phyloP scores from a whole-genome alignment of 768 basidiomycete species.

The Boletus sp. region DNA sequence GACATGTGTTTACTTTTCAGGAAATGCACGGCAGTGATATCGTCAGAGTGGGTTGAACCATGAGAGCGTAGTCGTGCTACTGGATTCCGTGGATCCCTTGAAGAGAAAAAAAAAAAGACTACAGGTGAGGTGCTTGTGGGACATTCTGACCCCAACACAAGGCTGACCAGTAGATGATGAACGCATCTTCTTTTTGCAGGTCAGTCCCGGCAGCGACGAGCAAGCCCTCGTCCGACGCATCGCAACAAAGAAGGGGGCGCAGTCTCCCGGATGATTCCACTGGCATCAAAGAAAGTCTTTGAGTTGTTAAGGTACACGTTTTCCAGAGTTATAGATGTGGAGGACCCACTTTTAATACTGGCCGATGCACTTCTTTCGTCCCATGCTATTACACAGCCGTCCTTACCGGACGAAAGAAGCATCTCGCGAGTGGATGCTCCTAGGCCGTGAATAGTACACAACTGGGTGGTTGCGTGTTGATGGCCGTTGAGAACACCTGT shows the following conservation, averaged over 20 bases:
- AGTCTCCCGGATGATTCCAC: constrained; percentile 47
- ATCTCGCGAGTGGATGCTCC: constrained; percentile 40
- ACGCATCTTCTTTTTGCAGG: constrained; percentile 74
- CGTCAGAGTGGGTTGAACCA: constrained; percentile 87
- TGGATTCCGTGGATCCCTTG: constrained; percentile 84
- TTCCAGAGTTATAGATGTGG: neutral
- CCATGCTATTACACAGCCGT: constrained; percentile 73
- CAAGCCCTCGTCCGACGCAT: constrained; percentile 64
- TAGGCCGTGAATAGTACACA: constrained; percentile 44
- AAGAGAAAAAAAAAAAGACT: neutral
- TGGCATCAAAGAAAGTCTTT: constrained; percentile 31
- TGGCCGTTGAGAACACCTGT: constrained; percentile 56
- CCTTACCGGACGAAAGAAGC: constrained; percentile 65
- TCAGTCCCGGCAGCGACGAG: constrained; percentile 83
- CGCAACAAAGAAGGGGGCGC: constrained; percentile 58
- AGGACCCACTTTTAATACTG: constrained; percentile 57
- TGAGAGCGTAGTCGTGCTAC: constrained; percentile 69
- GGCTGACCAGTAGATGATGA: constrained; percentile 77
- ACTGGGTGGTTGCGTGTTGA: constrained; percentile 50
- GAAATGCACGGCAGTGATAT: constrained; percentile 77
- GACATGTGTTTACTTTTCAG: constrained; percentile 28
- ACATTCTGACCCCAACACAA: neutral
- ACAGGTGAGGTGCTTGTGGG: constrained; percentile 2
- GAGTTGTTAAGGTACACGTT: constrained; percentile 35
- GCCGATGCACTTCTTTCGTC: constrained; percentile 57